These are phyloP conservation scores for Cytospora piceicola DNA, from an alignment of 2,329 filamentous ascomycete genomes.

Conservation along the genomic window DNA sequence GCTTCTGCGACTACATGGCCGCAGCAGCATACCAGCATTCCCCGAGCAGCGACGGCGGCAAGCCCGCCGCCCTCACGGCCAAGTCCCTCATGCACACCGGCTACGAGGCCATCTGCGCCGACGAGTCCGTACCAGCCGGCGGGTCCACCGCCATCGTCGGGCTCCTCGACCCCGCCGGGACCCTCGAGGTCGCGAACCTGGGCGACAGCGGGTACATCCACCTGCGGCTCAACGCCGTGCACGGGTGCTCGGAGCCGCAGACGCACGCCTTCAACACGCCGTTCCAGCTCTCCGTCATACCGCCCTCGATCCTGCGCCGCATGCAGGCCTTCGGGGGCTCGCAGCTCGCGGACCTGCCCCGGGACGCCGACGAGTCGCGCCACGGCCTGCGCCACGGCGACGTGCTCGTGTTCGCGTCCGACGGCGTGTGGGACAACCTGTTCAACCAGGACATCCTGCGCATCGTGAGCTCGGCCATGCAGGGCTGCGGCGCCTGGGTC, in stretches of 20 bases:
- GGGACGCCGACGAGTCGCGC: constrained; percentile 79
- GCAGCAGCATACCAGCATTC: constrained; percentile 67
- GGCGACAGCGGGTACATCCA: constrained; percentile 95
- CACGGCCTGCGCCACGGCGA: constrained; percentile 85
- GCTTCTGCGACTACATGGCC: constrained; percentile 92
- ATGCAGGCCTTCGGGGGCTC: constrained; percentile 82
- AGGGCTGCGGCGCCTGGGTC: constrained; percentile 73
- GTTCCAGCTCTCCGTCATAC: constrained; percentile 89
- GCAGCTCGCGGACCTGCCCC: constrained; percentile 80
- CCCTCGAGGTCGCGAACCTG: constrained; percentile 86
- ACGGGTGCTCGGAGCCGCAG: constrained; percentile 81
- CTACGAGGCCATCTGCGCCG: constrained; percentile 79
- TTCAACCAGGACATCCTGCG: constrained; percentile 87
- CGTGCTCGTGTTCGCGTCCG: constrained; percentile 89
- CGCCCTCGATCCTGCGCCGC: constrained; percentile 76
- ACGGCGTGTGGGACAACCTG: constrained; percentile 95
- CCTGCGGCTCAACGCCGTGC: constrained; percentile 81
- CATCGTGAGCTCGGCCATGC: constrained; percentile 78
- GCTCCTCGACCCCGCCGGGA: constrained; percentile 72
- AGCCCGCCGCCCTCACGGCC: constrained; percentile 53
- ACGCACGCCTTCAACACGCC: constrained; percentile 98
- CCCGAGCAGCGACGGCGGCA: not conserved
- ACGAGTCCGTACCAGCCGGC: constrained; percentile 75
- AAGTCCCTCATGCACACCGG: constrained; percentile 77
- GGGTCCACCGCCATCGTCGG: constrained; percentile 93